These are phyloP conservation scores for Saccharomycopsis hybrid DNA, from an alignment of 1,139 yeast genomes.

Conservation along the genomic window DNA sequence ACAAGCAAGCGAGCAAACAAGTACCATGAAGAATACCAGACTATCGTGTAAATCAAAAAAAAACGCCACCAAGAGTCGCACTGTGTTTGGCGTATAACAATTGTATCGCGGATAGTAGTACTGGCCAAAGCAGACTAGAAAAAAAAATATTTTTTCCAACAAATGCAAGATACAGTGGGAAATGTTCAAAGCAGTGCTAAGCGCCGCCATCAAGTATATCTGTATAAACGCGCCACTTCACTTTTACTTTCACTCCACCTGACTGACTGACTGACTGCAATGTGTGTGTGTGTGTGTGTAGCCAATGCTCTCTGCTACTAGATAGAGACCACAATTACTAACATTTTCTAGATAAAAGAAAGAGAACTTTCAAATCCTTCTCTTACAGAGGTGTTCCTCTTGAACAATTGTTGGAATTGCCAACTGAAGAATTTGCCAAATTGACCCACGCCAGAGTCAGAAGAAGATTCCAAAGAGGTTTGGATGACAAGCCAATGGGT, in stretches of 20 bases:
- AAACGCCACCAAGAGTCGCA: background rate
- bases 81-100: background rate
- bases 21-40: too few species aligned
- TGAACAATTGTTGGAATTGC: constrained; percentile 87
- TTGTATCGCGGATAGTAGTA: background rate
- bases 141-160: background rate
- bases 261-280: too few species aligned
- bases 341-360: constrained; percentile 47
- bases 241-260: too few species aligned
- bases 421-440: constrained; percentile 95
- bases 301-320: too few species aligned
- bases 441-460: constrained; percentile 98
- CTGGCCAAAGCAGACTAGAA: background rate
- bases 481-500: constrained; percentile 93
- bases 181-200: background rate
- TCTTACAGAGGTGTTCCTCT: constrained; percentile 99
- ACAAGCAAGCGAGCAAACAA: too few species aligned
- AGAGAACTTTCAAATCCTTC: constrained; percentile 94
- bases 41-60: too few species aligned
- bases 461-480: constrained; percentile 99
- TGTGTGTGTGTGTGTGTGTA: too few species aligned
- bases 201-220: background rate
- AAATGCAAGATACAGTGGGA: background rate
- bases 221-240: background rate
- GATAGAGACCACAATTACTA: background rate